Evolutionary conservation across 1,284 basidiomycete species (phyloP).

Genomic region (Ceratobasidium sp.): DNA sequence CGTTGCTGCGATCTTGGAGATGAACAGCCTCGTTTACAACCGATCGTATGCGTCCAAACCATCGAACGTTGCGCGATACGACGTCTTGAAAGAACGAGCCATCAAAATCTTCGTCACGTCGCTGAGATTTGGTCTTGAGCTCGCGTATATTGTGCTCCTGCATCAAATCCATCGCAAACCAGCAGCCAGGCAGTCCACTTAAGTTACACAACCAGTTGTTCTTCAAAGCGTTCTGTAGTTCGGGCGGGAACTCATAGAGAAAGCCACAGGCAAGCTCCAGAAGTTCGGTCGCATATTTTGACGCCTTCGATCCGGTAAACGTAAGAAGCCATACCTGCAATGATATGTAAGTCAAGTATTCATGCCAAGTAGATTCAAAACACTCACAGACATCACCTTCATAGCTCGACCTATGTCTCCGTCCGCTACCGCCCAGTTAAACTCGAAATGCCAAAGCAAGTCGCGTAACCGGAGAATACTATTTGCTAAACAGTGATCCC

Average conservation of each 20-base stretch:
- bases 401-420: conserved; percentile 25
- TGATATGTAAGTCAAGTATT: neutral
- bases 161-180: conserved; percentile 19
- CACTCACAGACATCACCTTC: conserved; percentile 11
- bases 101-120: conserved; percentile 1
- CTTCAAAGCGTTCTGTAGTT: conserved; percentile 1
- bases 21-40: neutral
- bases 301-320: neutral
- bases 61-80: conserved; percentile 5
- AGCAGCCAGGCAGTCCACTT: neutral
- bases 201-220: conserved; percentile 19
- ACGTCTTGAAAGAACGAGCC: neutral
- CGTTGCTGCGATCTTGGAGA: neutral
- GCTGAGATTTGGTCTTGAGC: conserved; percentile 1
- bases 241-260: neutral
- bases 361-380: neutral
- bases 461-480: conserved; percentile 14
- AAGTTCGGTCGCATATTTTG: conserved; percentile 16
- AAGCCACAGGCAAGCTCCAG: neutral
- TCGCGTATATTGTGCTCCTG: conserved; percentile 18
- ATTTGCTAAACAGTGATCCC: conserved; percentile 19
- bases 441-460: conserved; percentile 6
- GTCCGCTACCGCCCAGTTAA: neutral
- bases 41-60: neutral
- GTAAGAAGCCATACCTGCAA: conserved; percentile 9